Base-by-base conservation (phyloP, 345 rosid genomes). In the Carallia pectinifolia region DNA sequence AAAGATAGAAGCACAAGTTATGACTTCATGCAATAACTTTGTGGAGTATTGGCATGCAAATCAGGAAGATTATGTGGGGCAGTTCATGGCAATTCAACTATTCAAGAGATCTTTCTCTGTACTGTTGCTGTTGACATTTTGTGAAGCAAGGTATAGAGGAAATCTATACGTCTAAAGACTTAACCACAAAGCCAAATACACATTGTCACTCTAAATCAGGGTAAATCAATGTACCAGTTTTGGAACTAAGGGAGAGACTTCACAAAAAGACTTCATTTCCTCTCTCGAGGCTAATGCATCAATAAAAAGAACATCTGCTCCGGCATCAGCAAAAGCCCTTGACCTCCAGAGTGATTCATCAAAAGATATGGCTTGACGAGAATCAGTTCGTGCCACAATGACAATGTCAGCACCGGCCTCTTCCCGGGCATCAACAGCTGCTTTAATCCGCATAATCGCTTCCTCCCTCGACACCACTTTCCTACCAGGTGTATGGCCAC, bases 201-300 rank as follows among this genome's bases (percentile, higher is more conserved):
- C 31, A 30, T 38, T 39, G 76, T 36, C 60, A 34, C 18, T 65
- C 67, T 16, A 12, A 61, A 36, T 54, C 54, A 52, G 18, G 48
- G 65, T 56, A 61, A 71, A 68, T 23, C 48, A 53, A 53, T 17
- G 9, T 84, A 91, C 98, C 98, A 94, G 58, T 85, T 94, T 94
- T 44, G 97, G 98, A 77, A 91, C 87, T 18, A 69, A 29, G 5
- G 92, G 96, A 69, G 92, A 82, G 68, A 88, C 80, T 79, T 85
- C 85, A 76, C 98, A 94, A 70, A 94, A 94, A n/a, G 91, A 77
- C 81, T 80, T 87, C 98, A 94, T 91, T 84, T 94, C 98, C 74
- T 94, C 98, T 61, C 80, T 88, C 15, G 93, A 89, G 58, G 81
- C 87, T 67, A 94, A 84, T 65, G 93, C 89, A 71, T 91, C 93